Conservation (phyloP, 768 basidiomycete species). For the Pulveroboletus sp. region DNA sequence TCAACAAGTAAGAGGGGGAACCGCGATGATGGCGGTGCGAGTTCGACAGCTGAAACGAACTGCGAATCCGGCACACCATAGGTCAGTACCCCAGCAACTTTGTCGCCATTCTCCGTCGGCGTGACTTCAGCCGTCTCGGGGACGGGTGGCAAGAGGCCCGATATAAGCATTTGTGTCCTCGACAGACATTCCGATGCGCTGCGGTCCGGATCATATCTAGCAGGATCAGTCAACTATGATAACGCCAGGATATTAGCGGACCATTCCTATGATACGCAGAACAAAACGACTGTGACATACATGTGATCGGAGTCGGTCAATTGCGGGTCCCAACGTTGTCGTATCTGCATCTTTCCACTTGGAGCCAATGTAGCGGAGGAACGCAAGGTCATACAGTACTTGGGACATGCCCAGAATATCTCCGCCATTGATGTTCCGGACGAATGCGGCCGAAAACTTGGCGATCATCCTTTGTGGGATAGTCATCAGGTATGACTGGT, state of each 20-base stretch:
- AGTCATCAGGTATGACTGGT: conserved; percentile 31
- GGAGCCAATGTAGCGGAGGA: conserved; percentile 41
- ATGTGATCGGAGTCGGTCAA: conserved; percentile 20
- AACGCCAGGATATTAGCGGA: conserved; percentile 1
- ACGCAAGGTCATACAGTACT: conserved; percentile 42
- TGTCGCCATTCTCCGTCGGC: conserved; percentile 31
- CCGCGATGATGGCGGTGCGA: conserved; percentile 67
- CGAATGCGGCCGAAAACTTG: conserved; percentile 32
- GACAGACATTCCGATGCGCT: conserved; percentile 42
- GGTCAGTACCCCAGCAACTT: conserved; percentile 42
- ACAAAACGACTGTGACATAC: conserved; percentile 22
- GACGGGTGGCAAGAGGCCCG: conserved; percentile 46
- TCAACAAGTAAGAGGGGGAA: conserved; percentile 73
- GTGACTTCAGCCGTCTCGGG: conserved; percentile 16
- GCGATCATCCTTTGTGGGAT: conserved; percentile 38
- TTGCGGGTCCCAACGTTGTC: conserved; percentile 25
- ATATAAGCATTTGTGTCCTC: conserved; percentile 59
- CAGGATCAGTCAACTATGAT: conserved; percentile 14
- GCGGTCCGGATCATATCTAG: conserved; percentile 22
- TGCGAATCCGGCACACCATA: conserved; percentile 55
- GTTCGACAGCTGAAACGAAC: conserved; percentile 54
- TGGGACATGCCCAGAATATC: conserved; percentile 29
- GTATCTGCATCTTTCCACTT: conserved; percentile 23
- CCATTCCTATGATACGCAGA: neutral
- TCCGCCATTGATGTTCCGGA: conserved; percentile 30